Evolutionary conservation across 768 basidiomycete species (phyloP).

Genomic region (Pisolithus microcarpus): DNA sequence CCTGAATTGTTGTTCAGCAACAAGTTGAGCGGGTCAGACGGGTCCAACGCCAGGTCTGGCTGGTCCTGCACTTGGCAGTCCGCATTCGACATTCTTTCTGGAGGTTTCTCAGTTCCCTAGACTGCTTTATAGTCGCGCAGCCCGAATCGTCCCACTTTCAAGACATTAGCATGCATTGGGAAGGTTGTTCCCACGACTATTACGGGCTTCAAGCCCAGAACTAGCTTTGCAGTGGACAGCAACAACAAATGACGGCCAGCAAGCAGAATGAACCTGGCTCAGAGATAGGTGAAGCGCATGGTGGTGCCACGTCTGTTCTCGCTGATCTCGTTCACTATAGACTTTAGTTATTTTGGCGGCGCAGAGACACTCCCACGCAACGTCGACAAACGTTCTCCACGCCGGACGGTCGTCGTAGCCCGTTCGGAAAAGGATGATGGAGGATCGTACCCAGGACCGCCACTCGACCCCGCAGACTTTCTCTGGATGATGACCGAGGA

Average conservation of each 20-base stretch:
- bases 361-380: conserved; percentile 64
- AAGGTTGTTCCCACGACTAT: conserved; percentile 19
- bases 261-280: too few relatives aligned
- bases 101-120: not conserved
- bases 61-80: too few relatives aligned
- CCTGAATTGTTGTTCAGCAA: conserved; percentile 43
- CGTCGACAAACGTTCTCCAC: conserved; percentile 38
- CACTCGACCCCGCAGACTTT: conserved; percentile 79
- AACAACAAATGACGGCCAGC: not conserved
- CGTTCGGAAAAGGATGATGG: conserved; percentile 35
- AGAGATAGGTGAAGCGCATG: conserved; percentile 7
- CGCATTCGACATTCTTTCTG: conserved; percentile 13
- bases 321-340: conserved; percentile 27
- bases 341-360: conserved; percentile 77
- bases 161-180: conserved; percentile 10
- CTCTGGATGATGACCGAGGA: conserved; percentile 98
- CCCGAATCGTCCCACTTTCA: conserved; percentile 17
- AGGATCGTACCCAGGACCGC: conserved; percentile 40
- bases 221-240: too few relatives aligned
- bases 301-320: not conserved
- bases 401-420: conserved; percentile 42
- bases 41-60: conserved; percentile 44
- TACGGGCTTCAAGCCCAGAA: not conserved
- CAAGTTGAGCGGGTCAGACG: conserved; percentile 52
- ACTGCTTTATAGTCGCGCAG: conserved; percentile 20